Base-by-base conservation (phyloP, 805 yeast genomes). In the Jamesozyma spencerorum region DNA sequence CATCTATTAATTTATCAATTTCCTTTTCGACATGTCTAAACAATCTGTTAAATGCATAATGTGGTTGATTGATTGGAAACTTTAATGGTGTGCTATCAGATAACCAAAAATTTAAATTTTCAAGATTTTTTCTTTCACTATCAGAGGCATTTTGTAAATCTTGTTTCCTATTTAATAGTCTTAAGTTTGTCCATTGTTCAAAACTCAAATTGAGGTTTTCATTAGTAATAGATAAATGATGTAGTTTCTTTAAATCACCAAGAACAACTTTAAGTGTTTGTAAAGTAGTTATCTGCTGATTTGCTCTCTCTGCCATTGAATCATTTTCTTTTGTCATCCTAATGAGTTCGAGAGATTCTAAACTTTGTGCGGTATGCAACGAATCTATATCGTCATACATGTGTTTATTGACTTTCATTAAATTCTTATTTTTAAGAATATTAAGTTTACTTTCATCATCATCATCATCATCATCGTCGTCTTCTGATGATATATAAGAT, bases 21-120 rank as follows among this genome's bases (percentile, higher is more conserved):
- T 48, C 30, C 17, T 37, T 33, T 18, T 51, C 63, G 4, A 62
- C 39, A 29, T 48, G 54, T 14, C 40, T 48, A 49, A 58, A 58
- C 5, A 65, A 36, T 40, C 70, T 58, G 40, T 67, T 56, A 24
- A 72, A 55, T 28, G 83, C 71, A 50, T 74, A 83, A 42, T 76
- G 74, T 0, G 87, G 77, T 54, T 85, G 87, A 47, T 71, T 72
- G 30, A 81, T 63, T 0, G 92, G 92, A 41, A 71, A 74, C 34
- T 81, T 67, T 32, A 85, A 62, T 0, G 95, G 95, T 1, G 87
- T 78, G 1, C 60, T 52, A 2, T 75, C 76, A 6, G 81, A 69
- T 2, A 85, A 48, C 94, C 94, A 85, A 52, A 63, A 56, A 33
- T 63, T 57, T 47, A 65, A 70, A 2, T 34, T 29, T 11, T 50